Evolutionary conservation across 257 asterid species (phyloP).

Genomic region (Paulownia fortunei): DNA sequence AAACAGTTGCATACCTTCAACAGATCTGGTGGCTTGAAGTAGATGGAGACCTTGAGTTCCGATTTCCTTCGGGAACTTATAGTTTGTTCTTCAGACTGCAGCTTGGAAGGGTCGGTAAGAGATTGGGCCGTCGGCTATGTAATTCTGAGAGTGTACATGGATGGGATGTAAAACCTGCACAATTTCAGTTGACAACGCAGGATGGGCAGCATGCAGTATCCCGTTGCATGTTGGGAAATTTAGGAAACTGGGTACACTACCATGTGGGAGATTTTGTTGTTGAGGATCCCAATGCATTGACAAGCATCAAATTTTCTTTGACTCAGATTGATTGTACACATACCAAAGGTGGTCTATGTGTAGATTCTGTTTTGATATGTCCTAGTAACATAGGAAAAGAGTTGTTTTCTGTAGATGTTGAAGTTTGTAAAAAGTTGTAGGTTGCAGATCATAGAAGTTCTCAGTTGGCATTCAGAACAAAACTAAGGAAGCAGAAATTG

Average conservation of each 20-base stretch:
- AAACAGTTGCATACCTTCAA: conserved; percentile 79
- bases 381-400: conserved; percentile 60
- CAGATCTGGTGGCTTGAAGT: conserved; percentile 97
- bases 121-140: conserved; percentile 59
- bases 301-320: conserved; percentile 61
- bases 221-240: conserved; percentile 48
- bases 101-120: conserved; percentile 63
- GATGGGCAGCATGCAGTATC: conserved; percentile 57
- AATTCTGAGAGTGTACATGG: conserved; percentile 69
- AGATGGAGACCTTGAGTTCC: conserved; percentile 74
- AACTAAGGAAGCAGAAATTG: not conserved
- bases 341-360: conserved; percentile 83
- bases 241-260: conserved; percentile 77
- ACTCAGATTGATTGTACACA: conserved; percentile 92
- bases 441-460: not conserved
- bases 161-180: conserved; percentile 79
- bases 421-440: conserved; percentile 34
- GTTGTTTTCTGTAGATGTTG: conserved; percentile 36
- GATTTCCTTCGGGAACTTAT: conserved; percentile 67
- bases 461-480: not conserved
- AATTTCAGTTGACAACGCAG: conserved; percentile 60
- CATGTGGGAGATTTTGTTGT: conserved; percentile 78
- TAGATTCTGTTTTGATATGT: conserved; percentile 74
- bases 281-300: conserved; percentile 39
- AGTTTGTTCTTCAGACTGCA: conserved; percentile 81